A percentile compares a stretch with the other conserved stretches of the same genome.
phyloP scores from a whole-genome alignment of 805 yeast genomes.

The Lachancea nothofagi region DNA sequence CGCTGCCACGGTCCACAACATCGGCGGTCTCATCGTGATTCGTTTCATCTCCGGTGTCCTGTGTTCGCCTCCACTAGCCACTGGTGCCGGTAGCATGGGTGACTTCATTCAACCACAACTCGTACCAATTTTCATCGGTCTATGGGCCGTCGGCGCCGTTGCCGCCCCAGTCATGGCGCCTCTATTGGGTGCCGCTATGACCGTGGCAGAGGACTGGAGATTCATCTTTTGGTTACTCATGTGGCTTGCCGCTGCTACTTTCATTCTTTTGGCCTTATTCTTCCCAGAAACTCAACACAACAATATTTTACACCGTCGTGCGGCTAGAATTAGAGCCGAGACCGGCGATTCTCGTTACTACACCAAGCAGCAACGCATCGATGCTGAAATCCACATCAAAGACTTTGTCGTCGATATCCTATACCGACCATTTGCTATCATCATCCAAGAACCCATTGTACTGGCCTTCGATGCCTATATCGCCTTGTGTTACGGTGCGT shows the following conservation, averaged over 20 bases:
- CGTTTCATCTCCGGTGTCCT: conserved; percentile 51
- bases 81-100: conserved; percentile 54
- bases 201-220: conserved; percentile 46
- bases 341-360: conserved; percentile 47
- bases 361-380: conserved; percentile 37
- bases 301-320: conserved; percentile 44
- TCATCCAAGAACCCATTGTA: conserved; percentile 52
- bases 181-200: conserved; percentile 47
- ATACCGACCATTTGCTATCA: conserved; percentile 47
- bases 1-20: conserved; percentile 44
- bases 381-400: conserved; percentile 19
- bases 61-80: conserved; percentile 51
- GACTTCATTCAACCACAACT: conserved; percentile 42
- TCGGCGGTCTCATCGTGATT: conserved; percentile 45
- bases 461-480: conserved; percentile 46
- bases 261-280: conserved; percentile 35
- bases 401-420: conserved; percentile 32
- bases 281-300: conserved; percentile 47
- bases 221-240: conserved; percentile 50
- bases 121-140: conserved; percentile 43
- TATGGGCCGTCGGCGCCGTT: conserved; percentile 51
- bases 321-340: conserved; percentile 40
- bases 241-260: conserved; percentile 37
- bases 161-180: conserved; percentile 56
- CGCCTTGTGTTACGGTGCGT: conserved; percentile 46